These are phyloP conservation scores for Fraxinus xanthoxyloides DNA, from an alignment of 305 asterid species.

Conservation along the genomic window DNA sequence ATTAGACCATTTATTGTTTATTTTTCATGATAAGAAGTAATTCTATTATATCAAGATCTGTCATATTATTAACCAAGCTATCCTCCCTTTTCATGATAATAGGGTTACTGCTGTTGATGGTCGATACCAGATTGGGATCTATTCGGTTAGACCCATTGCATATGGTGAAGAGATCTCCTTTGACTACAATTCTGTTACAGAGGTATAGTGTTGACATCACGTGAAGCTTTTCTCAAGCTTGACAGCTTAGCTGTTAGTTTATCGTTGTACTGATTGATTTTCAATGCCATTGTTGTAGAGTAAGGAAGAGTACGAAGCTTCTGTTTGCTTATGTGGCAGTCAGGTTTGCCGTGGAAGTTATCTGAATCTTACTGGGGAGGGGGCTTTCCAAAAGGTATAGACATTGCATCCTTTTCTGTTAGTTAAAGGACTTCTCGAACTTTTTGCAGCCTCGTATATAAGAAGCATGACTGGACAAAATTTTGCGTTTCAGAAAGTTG, in stretches of 20 bases:
- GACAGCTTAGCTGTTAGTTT: slow-evolving; percentile 13
- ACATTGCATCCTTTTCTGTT: slow-evolving; percentile 13
- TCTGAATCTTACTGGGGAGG: slow-evolving; percentile 93
- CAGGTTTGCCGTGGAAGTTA: slow-evolving; percentile 99
- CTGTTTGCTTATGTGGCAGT: slow-evolving; percentile 97
- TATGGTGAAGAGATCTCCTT: slow-evolving; percentile 97
- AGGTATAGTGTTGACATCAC: slow-evolving; percentile 53
- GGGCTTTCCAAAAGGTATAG: slow-evolving; percentile 87
- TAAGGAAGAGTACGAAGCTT: slow-evolving; percentile 98
- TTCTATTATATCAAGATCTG: neutral
- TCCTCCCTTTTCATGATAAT: slow-evolving; percentile 29
- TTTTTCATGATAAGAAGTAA: neutral
- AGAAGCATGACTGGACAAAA: neutral
- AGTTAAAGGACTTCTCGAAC: neutral
- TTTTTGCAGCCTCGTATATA: neutral
- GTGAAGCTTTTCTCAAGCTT: slow-evolving; percentile 12
- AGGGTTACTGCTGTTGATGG: slow-evolving; percentile 99
- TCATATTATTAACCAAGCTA: slow-evolving; percentile 4
- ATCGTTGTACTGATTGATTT: slow-evolving; percentile 21
- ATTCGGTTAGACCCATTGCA: slow-evolving; percentile 86
- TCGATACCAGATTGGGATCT: slow-evolving; percentile 95
- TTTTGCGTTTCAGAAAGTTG: neutral
- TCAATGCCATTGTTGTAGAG: slow-evolving; percentile 55
- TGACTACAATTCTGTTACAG: slow-evolving; percentile 97
- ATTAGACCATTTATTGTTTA: neutral